Percentiles rank a stretch among this genome's conserved stretches.
Conservation (phyloP, 2,329 filamentous ascomycete genomes). For the Penicillium sp. region DNA sequence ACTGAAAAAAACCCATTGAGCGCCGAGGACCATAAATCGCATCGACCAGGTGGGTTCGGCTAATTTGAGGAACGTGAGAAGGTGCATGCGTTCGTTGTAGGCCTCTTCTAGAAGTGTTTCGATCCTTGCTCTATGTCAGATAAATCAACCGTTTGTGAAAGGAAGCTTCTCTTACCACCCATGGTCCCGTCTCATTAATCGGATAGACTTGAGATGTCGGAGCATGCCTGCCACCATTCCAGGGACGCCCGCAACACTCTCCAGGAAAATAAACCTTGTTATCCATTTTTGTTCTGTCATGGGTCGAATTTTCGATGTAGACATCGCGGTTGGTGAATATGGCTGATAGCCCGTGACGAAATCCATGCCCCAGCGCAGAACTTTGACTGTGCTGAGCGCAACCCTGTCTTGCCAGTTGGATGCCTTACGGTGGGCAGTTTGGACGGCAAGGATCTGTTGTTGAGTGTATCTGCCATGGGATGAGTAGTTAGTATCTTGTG, state of each 20-base stretch:
- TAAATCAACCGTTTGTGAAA: no score
- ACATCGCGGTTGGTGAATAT: conserved; percentile 55
- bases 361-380: conserved; percentile 81
- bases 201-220: conserved; percentile 80
- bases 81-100: conserved; percentile 93
- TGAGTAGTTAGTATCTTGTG: conserved; percentile 14
- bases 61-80: conserved; percentile 91
- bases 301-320: conserved; percentile 57
- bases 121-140: conserved; percentile 63
- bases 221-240: conserved; percentile 98
- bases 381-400: conserved; percentile 75
- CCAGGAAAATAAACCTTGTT: conserved; percentile 87
- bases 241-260: conserved; percentile 91
- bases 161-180: conserved; percentile 63
- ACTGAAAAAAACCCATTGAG: conserved; percentile 97
- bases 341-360: conserved; percentile 82
- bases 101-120: conserved; percentile 88
- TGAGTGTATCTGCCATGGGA: conserved; percentile 63
- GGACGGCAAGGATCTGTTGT: conserved; percentile 75
- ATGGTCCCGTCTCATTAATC: conserved; percentile 87
- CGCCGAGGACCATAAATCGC: conserved; percentile 86
- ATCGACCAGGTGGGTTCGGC: conserved; percentile 85
- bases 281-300: conserved; percentile 91
- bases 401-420: conserved; percentile 75
- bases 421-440: conserved; percentile 76